Evolutionary conservation across 1,284 basidiomycete genomes (phyloP), one percentile per base, ranked within the genome.

Genomic region (Trametes hirsuta): DNA sequence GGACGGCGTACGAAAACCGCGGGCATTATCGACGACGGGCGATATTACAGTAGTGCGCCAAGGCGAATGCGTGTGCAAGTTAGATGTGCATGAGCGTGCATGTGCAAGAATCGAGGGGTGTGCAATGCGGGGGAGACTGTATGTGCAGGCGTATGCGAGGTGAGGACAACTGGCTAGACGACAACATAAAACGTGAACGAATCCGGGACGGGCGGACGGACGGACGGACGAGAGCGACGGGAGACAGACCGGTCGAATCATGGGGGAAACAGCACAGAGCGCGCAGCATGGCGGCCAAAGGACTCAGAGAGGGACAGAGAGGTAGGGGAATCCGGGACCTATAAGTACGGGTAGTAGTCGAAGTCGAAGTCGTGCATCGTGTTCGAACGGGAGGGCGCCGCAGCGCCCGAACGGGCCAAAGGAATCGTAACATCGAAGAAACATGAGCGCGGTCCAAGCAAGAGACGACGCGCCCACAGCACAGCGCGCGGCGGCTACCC

Each of bases 61-160:
- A 55, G 11, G 41, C 48, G 25, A 25, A 39, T 10, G 41, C 52
- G 35, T 40, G 24, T 40, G 24, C 15, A 24, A 22, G 34, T 30
- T 36, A 36, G 36, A 37, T 35, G 30, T 56, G 55, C 52, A 58
- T 49, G 62, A 49, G 56, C 18, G 30, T 56, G 55, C 52, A 58
- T 49, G 62, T 53, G 56, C 53, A 61, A 59, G 59, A 61, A 56
- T 34, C 52, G 40, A 34, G 47, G 25, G 30, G 35, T 8, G 30
- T 30, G 30, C 30, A 8, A 56, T 62, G 60, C 58, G n/a, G 45
- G 48, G 40, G 56, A 52, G 58, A 49, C 48, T 15, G 48, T 57
- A 59, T 36, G 46, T 60, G 63, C 63, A 53, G 46, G 37, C 51
- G 52, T 37, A 50, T 24, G 58, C 55, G 59, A 48, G 41, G 46